These are phyloP conservation scores for Hemerocallis citrina DNA, from an alignment of 106 monocot genomes.

Conservation along the genomic window DNA sequence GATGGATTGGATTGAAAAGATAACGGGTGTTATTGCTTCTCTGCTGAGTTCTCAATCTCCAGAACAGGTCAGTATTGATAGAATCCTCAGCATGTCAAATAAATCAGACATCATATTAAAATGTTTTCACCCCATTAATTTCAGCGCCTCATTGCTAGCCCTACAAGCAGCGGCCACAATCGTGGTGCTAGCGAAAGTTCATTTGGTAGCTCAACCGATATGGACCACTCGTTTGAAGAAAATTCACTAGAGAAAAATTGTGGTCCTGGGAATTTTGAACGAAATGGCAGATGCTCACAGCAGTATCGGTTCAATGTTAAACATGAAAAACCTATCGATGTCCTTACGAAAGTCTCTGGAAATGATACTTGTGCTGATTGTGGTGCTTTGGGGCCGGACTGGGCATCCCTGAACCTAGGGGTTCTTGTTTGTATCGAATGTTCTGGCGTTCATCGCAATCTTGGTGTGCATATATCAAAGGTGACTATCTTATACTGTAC, in stretches of 20 bases:
- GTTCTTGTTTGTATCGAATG: constrained; percentile 97
- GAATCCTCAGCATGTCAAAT: neutral
- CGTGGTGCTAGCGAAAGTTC: constrained; percentile 56
- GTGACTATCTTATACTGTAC: too few species aligned
- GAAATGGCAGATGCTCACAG: constrained; percentile 40
- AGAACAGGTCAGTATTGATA: constrained; percentile 55
- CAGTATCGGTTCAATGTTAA: constrained; percentile 39
- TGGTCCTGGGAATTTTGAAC: constrained; percentile 40
- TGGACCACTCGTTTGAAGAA: constrained; percentile 66
- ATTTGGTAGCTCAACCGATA: constrained; percentile 64
- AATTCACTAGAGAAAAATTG: constrained; percentile 36
- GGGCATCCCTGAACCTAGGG: constrained; percentile 99
- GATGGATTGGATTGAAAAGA: constrained; percentile 99
- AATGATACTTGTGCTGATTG: constrained; percentile 95
- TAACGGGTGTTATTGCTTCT: constrained; percentile 99
- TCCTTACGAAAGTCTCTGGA: constrained; percentile 69
- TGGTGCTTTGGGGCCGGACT: constrained; percentile 82
- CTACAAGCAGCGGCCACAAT: constrained; percentile 34
- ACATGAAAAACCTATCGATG: constrained; percentile 76
- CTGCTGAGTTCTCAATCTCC: constrained; percentile 90
- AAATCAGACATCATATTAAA: neutral
- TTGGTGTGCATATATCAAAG: constrained; percentile 99
- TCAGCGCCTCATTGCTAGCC: constrained; percentile 59
- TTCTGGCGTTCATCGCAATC: constrained; percentile 97
- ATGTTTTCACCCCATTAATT: constrained; percentile 9